Evolutionary conservation across 306 rosid genomes (phyloP).

Genomic region (Argentina anserina): DNA sequence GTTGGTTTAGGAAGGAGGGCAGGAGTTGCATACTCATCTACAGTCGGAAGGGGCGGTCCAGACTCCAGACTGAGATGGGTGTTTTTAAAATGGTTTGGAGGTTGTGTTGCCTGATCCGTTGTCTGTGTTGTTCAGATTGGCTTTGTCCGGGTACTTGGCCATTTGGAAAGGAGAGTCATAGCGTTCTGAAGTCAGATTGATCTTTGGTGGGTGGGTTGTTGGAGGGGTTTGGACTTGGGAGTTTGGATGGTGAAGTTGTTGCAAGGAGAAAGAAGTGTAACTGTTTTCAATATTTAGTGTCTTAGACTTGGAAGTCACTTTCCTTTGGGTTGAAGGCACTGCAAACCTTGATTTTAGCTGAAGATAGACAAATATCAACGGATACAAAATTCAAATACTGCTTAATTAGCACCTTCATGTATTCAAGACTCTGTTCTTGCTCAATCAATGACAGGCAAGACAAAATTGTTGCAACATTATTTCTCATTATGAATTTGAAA

Average conservation of each 20-base stretch:
- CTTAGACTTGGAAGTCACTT: neutral
- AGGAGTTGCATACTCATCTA: no score
- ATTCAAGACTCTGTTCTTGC: conserved; percentile 32
- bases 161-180: neutral
- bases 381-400: neutral
- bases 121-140: neutral
- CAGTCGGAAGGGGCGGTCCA: no score
- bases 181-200: neutral
- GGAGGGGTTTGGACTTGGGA: neutral
- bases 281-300: neutral
- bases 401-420: neutral
- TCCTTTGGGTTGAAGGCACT: neutral
- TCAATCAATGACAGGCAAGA: conserved; percentile 29
- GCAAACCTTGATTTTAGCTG: neutral
- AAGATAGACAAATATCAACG: neutral
- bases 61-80: neutral
- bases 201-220: neutral
- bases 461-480: conserved; percentile 40
- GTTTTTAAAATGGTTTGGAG: neutral
- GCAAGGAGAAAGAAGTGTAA: neutral
- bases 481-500: conserved; percentile 45
- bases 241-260: neutral
- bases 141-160: neutral
- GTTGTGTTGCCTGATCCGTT: neutral
- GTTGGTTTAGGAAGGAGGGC: no score